These are phyloP conservation scores for Nicotiana tomentosiformis DNA, from an alignment of 257 asterid species.

Conservation along the genomic window DNA sequence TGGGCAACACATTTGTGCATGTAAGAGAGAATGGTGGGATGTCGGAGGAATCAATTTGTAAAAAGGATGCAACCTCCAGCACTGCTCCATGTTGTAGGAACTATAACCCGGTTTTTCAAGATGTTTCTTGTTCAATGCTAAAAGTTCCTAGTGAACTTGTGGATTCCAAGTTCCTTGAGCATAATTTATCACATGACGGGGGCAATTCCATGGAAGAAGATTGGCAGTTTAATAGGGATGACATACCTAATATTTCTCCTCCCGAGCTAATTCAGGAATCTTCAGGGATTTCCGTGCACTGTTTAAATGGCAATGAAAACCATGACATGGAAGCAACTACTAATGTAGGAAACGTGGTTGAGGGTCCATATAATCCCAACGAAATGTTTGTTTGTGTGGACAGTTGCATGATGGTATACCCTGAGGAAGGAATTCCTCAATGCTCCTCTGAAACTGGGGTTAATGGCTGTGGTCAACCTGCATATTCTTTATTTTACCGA, in stretches of 20 bases:
- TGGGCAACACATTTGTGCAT: slow-evolving; percentile 29
- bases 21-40: slow-evolving; percentile 30
- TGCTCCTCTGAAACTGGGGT: slow-evolving; percentile 29
- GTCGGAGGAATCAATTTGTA: slow-evolving; percentile 29
- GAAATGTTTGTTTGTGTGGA: slow-evolving; percentile 27
- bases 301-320: slow-evolving; percentile 28
- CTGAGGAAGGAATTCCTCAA: slow-evolving; percentile 35
- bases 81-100: neutral
- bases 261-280: slow-evolving; percentile 29
- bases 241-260: slow-evolving; percentile 48
- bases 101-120: slow-evolving; percentile 34
- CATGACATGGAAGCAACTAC: slow-evolving; percentile 23
- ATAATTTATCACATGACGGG: slow-evolving; percentile 51
- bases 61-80: slow-evolving; percentile 2
- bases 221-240: slow-evolving; percentile 55
- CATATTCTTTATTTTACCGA: slow-evolving; percentile 29
- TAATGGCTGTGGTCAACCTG: slow-evolving; percentile 25
- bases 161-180: slow-evolving; percentile 37
- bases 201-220: slow-evolving; percentile 42
- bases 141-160: slow-evolving; percentile 42
- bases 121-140: slow-evolving; percentile 30
- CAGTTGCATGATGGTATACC: slow-evolving; percentile 18
- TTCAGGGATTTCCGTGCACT: slow-evolving; percentile 36
- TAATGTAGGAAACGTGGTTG: slow-evolving; percentile 32
- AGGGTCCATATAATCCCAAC: slow-evolving; percentile 38